A percentile compares a stretch with the other conserved stretches of the same genome.
Evolutionary conservation across 1,284 basidiomycete genomes (phyloP).

Genomic region (Salmacisia buchloeana): DNA sequence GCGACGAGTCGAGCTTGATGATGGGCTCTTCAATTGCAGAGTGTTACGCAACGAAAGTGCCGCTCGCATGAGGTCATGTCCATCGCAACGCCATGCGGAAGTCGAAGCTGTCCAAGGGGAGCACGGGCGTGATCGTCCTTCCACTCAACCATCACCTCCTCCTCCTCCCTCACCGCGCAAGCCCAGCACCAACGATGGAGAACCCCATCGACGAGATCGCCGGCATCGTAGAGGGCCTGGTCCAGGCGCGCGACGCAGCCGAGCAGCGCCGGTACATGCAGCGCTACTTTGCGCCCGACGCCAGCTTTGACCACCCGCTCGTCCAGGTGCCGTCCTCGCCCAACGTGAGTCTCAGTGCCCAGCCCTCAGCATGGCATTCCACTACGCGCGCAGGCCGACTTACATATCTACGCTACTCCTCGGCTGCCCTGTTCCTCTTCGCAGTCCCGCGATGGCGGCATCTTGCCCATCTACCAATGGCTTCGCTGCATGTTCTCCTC

Average conservation of each 20-base stretch:
- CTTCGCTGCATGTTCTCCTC: slow-evolving; percentile 37
- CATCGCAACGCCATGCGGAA: too few species aligned
- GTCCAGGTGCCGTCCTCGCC: slow-evolving; percentile 34
- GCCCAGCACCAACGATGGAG: slow-evolving; percentile 29
- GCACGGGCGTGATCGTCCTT: too few species aligned
- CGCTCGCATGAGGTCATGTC: not conserved
- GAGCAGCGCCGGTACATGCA: slow-evolving; percentile 38
- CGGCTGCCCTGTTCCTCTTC: not conserved
- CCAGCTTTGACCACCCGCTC: slow-evolving; percentile 46
- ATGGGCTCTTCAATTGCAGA: not conserved
- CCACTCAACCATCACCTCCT: not conserved
- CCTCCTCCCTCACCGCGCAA: not conserved
- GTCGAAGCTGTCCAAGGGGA: too few species aligned
- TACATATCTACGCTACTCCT: not conserved
- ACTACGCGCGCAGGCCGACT: not conserved
- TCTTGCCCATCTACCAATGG: slow-evolving; percentile 48
- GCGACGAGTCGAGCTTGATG: not conserved
- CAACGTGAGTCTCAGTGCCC: slow-evolving; percentile 20
- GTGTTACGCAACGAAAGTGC: not conserved
- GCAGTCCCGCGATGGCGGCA: slow-evolving; percentile 37
- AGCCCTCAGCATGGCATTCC: too few species aligned
- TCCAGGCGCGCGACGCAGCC: slow-evolving; percentile 36
- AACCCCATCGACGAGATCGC: slow-evolving; percentile 38
- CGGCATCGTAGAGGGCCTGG: slow-evolving; percentile 41
- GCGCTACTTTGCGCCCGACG: slow-evolving; percentile 39